Conservation (phyloP, 2,329 filamentous ascomycete genomes). For the Alternaria sp. region DNA sequence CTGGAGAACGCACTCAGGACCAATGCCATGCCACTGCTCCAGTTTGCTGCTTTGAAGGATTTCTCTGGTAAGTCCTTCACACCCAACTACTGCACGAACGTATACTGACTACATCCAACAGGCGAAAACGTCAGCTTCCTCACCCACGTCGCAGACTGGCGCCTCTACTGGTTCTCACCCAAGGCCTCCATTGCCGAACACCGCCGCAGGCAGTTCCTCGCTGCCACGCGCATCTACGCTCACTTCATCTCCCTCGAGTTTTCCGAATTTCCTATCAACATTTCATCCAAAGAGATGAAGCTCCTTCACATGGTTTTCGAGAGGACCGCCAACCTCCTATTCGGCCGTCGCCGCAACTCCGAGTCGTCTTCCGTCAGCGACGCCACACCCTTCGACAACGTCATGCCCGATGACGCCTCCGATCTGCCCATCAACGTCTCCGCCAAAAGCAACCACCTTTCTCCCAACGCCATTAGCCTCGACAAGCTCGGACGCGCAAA, state of each 20-base stretch:
- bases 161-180: slow-evolving; percentile 35
- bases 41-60: slow-evolving; percentile 44
- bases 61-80: slow-evolving; percentile 21
- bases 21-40: slow-evolving; percentile 38
- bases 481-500: slow-evolving; percentile 38
- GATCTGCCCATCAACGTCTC: slow-evolving; percentile 22
- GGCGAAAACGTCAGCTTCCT: slow-evolving; percentile 47
- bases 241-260: slow-evolving; percentile 42
- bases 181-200: slow-evolving; percentile 28
- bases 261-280: slow-evolving; percentile 46
- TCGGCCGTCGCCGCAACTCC: slow-evolving; percentile 25
- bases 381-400: slow-evolving; percentile 38
- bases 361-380: slow-evolving; percentile 23
- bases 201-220: slow-evolving; percentile 35
- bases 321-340: slow-evolving; percentile 25
- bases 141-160: slow-evolving; percentile 42
- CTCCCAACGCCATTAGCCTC: slow-evolving; percentile 20
- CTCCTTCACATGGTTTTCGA: slow-evolving; percentile 36
- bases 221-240: slow-evolving; percentile 41
- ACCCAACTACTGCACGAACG: neutral
- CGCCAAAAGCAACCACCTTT: slow-evolving; percentile 7
- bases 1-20: slow-evolving; percentile 40
- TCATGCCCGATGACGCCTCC: slow-evolving; percentile 13
- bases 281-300: slow-evolving; percentile 38
- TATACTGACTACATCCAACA: slow-evolving; percentile 6